phyloP scores from a whole-genome alignment of 306 rosid genomes.

The Corylus americana region DNA sequence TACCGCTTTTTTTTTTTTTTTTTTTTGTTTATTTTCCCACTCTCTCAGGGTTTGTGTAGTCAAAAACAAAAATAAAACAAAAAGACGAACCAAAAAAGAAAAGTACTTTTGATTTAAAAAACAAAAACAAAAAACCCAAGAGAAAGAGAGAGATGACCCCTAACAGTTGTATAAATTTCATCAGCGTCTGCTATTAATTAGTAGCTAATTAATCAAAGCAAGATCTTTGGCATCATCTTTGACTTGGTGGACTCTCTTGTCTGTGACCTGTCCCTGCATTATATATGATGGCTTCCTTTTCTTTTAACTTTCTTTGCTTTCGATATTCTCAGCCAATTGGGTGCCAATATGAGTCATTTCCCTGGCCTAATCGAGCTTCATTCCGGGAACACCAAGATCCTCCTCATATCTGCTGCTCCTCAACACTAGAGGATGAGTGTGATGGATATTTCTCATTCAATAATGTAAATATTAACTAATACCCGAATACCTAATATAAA shows the following conservation, averaged over 20 bases:
- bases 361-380: conserved; percentile 36
- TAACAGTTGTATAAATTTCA: conserved; percentile 30
- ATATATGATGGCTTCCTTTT: conserved; percentile 13
- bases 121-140: neutral
- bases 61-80: conserved; percentile 54
- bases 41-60: conserved; percentile 36
- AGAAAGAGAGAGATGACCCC: conserved; percentile 29
- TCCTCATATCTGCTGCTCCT: conserved; percentile 40
- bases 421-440: neutral
- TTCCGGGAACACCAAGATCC: conserved; percentile 64
- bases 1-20: conserved; percentile 36
- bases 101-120: conserved; percentile 33
- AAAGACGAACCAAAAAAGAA: conserved; percentile 15
- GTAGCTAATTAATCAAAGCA: conserved; percentile 9
- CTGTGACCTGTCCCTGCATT: conserved; percentile 27
- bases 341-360: conserved; percentile 43
- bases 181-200: neutral
- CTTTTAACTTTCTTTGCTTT: conserved; percentile 33
- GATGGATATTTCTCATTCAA: neutral
- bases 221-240: conserved; percentile 43
- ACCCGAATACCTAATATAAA: too few species aligned
- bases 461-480: neutral
- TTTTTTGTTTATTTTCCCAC: conserved; percentile 37
- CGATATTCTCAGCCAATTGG: conserved; percentile 47
- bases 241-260: conserved; percentile 45